Evolutionary conservation across 1,139 yeast genomes (phyloP).

Genomic region (Williopsis jadinii): DNA sequence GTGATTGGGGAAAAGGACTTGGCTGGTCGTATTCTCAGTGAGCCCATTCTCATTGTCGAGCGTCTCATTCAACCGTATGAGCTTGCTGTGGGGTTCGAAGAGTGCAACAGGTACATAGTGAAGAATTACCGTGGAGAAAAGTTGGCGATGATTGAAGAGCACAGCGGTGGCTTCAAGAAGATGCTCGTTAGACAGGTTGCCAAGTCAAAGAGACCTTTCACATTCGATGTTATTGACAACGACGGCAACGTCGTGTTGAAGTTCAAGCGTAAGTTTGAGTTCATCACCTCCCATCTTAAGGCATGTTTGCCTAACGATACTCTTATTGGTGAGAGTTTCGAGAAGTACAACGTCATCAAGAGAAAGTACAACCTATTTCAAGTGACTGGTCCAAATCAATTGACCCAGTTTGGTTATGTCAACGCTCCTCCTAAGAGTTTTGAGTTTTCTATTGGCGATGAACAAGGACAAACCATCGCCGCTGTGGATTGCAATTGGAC

Average conservation of each 20-base stretch:
- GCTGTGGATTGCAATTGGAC: constrained; percentile 89
- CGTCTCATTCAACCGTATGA: background rate
- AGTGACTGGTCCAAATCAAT: background rate
- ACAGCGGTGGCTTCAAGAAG: background rate
- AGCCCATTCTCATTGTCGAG: background rate
- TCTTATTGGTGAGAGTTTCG: background rate
- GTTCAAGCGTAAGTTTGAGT: background rate
- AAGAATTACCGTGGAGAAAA: background rate
- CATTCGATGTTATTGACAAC: background rate
- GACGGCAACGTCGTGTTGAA: background rate
- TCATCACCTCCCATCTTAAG: background rate
- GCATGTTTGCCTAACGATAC: background rate
- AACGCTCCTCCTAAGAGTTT: background rate
- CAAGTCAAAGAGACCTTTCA: background rate
- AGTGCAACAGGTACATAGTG: background rate
- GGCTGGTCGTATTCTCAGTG: background rate
- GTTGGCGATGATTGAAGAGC: background rate
- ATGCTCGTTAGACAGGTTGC: background rate
- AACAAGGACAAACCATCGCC: constrained; percentile 33
- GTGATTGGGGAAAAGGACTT: background rate
- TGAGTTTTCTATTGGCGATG: background rate
- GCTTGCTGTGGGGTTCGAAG: background rate
- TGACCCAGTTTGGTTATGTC: background rate
- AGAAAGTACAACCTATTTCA: constrained; percentile 1
- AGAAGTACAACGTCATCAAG: background rate